Conservation (phyloP, 2,329 filamentous ascomycete genomes). For the Monosporascus sp. region DNA sequence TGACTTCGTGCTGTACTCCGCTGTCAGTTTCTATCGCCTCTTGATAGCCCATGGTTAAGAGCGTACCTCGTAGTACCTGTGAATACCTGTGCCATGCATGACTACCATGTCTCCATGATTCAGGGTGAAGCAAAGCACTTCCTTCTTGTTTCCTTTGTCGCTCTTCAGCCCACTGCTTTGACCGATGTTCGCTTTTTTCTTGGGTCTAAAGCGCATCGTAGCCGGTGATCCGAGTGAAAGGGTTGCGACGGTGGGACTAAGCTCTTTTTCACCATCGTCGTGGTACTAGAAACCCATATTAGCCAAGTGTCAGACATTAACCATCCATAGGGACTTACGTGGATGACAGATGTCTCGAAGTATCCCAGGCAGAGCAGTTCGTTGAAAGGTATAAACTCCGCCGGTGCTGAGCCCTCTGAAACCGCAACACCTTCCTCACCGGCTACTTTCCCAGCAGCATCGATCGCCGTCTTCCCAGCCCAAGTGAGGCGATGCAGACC, state of each 20-base stretch:
- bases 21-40: slow-evolving; percentile 11
- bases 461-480: slow-evolving; percentile 41
- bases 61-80: slow-evolving; percentile 51
- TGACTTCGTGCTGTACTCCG: slow-evolving; percentile 42
- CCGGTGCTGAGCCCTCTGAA: slow-evolving; percentile 15
- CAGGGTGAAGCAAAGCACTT: slow-evolving; percentile 36
- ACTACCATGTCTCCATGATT: slow-evolving; percentile 60
- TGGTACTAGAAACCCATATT: slow-evolving; percentile 41
- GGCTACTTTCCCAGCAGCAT: slow-evolving; percentile 15
- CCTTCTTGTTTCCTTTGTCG: slow-evolving; percentile 20
- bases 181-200: slow-evolving; percentile 27
- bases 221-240: slow-evolving; percentile 54
- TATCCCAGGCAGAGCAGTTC: slow-evolving; percentile 60
- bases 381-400: slow-evolving; percentile 46
- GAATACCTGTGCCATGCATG: slow-evolving; percentile 56
- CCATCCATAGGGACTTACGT: slow-evolving; percentile 29
- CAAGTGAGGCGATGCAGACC: slow-evolving; percentile 49
- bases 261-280: slow-evolving; percentile 59
- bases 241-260: slow-evolving; percentile 58
- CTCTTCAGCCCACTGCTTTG: slow-evolving; percentile 19
- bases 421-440: slow-evolving; percentile 1
- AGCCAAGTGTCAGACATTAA: background rate
- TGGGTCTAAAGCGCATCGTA: slow-evolving; percentile 53
- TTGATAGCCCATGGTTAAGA: background rate
- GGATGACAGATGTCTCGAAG: slow-evolving; percentile 53